Evolutionary conservation across 305 asterid genomes (phyloP).

Genomic region (Ilex paraguariensis): DNA sequence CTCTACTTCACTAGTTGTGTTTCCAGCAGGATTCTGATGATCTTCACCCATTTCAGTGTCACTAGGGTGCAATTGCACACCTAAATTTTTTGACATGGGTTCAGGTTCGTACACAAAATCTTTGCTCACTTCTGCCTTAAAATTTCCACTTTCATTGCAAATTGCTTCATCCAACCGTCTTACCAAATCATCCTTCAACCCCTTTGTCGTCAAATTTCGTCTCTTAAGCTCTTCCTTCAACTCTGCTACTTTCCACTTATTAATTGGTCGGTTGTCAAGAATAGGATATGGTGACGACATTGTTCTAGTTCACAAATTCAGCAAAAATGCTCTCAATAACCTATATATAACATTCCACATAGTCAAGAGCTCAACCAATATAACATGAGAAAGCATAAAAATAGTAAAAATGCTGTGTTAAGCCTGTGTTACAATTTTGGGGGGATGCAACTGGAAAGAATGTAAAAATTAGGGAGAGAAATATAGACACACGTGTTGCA

Average conservation of each 20-base stretch:
- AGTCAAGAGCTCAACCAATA: too few relatives aligned
- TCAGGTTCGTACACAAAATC: too few relatives aligned
- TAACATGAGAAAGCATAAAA: too few relatives aligned
- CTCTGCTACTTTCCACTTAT: constrained; percentile 91
- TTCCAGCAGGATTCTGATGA: constrained; percentile 12
- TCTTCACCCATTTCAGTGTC: constrained; percentile 9
- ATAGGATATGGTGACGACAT: constrained; percentile 75
- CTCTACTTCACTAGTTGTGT: constrained; percentile 10
- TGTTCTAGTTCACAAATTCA: neutral
- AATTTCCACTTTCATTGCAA: constrained; percentile 40
- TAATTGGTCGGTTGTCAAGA: constrained; percentile 60
- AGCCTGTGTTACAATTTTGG: too few relatives aligned
- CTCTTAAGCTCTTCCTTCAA: constrained; percentile 85
- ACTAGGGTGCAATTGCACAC: too few relatives aligned
- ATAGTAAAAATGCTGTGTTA: too few relatives aligned
- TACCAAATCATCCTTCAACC: constrained; percentile 74
- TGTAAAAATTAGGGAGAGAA: too few relatives aligned
- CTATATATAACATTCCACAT: too few relatives aligned
- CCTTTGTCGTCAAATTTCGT: constrained; percentile 62
- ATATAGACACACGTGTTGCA: too few relatives aligned
- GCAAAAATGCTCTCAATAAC: too few relatives aligned
- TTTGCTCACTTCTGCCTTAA: neutral
- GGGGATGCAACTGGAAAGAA: too few relatives aligned
- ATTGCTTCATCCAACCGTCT: constrained; percentile 76
- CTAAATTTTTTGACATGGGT: too few relatives aligned